Evolutionary conservation across 352 stramenopile genomes (phyloP), one percentile per base, ranked within the genome.

Genomic region (Globisporangium paroecandrum): DNA sequence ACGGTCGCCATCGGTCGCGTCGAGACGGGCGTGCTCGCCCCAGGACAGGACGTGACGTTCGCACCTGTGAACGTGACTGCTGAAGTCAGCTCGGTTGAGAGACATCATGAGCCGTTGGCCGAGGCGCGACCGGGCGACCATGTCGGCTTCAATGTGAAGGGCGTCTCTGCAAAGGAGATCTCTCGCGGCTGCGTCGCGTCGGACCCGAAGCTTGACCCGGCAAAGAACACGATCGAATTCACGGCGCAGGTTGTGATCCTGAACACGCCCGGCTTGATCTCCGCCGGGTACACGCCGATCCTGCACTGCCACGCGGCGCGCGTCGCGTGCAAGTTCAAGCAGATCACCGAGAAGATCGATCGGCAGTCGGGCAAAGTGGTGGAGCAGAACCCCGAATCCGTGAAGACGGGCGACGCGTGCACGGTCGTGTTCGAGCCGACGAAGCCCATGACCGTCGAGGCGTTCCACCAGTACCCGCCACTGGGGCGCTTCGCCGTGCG

Each of bases 111-210:
- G 74, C 82, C 80, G n/a, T 68, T 99, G 10, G 41, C 78, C 4
- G 89, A 99, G 78, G 97, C 97, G 64, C 56, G 89, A 20, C 90
- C 97, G 18, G 97, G 97, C 71, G 93, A 98, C 75, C 98, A 98
- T 71, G 94, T 99, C 60, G 97, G 97, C 66, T 99, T 99, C 82
- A 98, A 98, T 76, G 84, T 99, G 32, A 99, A 99, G 80, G 98
- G 98, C 75, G 77, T 99, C 38, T 90, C 85, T 5, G 79, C 98
- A 3, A 97, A 98, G 79, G 96, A 99, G 58, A 82, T 99, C 64
- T 79, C 85, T 66, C 89, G 97, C 72, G 98, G 98, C 49, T 96
- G 94, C 74, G 96, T 99, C 27, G 87, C 88, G 22, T 98, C 94
- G 41, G 90, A 99, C 82, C 81, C 82, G 24, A 93, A 97, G 70